A percentile compares a stretch with the other conserved stretches of the same genome.
These are phyloP conservation scores for Fusarium sp. DNA, from an alignment of 2,329 filamentous ascomycete genomes.

Conservation along the genomic window DNA sequence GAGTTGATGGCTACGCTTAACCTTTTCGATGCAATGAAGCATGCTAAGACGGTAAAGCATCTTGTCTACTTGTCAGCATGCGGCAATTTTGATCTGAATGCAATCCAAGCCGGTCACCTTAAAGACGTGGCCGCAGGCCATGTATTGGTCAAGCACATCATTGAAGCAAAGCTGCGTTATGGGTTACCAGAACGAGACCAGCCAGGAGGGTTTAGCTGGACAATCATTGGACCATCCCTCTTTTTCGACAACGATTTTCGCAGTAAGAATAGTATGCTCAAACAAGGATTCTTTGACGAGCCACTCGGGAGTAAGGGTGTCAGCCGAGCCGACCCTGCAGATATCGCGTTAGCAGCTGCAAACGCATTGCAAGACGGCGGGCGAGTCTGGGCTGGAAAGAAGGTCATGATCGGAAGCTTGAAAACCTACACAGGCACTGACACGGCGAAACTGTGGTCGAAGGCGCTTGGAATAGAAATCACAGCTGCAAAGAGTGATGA, in stretches of 20 bases:
- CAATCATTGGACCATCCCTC: constrained; percentile 20
- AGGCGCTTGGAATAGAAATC: constrained; percentile 3
- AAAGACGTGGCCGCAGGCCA: constrained; percentile 12
- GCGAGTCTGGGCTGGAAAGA: constrained; percentile 16
- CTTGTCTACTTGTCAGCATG: constrained; percentile 20
- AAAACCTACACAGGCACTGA: constrained; percentile 7
- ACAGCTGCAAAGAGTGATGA: background rate
- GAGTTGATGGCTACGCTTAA: constrained; percentile 29
- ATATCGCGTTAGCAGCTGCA: constrained; percentile 17
- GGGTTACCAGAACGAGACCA: background rate
- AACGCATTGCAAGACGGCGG: constrained; percentile 21
- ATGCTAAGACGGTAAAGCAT: constrained; percentile 11
- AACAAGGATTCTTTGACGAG: constrained; percentile 18
- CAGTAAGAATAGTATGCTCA: constrained; percentile 14
- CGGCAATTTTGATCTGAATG: constrained; percentile 12
- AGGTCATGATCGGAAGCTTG: constrained; percentile 24
- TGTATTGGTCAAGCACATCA: constrained; percentile 20
- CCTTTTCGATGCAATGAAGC: constrained; percentile 16
- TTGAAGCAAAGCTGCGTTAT: constrained; percentile 24
- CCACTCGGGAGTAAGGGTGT: constrained; percentile 19
- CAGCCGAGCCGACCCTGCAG: constrained; percentile 18
- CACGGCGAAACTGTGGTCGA: constrained; percentile 16
- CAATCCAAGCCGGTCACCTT: constrained; percentile 3
- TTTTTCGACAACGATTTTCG: constrained; percentile 24
- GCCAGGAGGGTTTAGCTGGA: constrained; percentile 25